phyloP scores from a whole-genome alignment of 148 eudicot genomes.

The Rhododendron mucronatum region DNA sequence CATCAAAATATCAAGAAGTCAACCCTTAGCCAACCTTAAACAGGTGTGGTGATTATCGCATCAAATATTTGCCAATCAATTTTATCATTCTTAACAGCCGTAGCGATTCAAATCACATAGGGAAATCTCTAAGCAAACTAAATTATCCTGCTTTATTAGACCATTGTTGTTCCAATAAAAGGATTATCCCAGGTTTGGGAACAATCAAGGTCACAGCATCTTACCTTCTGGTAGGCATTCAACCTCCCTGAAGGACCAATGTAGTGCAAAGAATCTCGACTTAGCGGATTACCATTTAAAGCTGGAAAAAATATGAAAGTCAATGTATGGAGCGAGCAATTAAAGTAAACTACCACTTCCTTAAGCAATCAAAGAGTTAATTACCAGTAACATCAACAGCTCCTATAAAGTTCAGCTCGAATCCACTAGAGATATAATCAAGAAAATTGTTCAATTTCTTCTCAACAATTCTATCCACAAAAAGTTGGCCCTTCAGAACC shows the following conservation, averaged over 20 bases:
- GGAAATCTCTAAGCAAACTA: too few relatives aligned
- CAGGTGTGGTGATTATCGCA: neutral
- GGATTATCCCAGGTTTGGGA: neutral
- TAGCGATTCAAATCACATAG: neutral
- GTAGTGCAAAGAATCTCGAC: conserved; percentile 65
- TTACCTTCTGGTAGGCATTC: conserved; percentile 89
- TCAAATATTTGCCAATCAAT: neutral
- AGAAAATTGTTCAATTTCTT: conserved; percentile 71
- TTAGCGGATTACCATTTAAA: conserved; percentile 77
- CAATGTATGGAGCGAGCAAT: neutral
- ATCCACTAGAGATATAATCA: conserved; percentile 92
- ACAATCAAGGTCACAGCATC: neutral
- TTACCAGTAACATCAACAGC: conserved; percentile 97
- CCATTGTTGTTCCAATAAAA: neutral
- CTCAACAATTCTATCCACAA: conserved; percentile 62
- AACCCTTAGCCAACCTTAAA: neutral
- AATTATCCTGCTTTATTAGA: neutral
- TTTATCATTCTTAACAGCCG: neutral
- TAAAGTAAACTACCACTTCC: neutral
- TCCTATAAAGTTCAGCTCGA: conserved; percentile 70
- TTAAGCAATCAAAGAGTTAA: neutral
- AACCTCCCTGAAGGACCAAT: conserved; percentile 77
- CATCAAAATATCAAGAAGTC: neutral
- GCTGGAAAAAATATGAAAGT: conserved; percentile 31
- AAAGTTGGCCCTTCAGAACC: conserved; percentile 77